A percentile compares a stretch with the other conserved stretches of the same genome.
Conservation (phyloP, 2,329 filamentous ascomycete genomes). For the Blastomyces silverae region DNA sequence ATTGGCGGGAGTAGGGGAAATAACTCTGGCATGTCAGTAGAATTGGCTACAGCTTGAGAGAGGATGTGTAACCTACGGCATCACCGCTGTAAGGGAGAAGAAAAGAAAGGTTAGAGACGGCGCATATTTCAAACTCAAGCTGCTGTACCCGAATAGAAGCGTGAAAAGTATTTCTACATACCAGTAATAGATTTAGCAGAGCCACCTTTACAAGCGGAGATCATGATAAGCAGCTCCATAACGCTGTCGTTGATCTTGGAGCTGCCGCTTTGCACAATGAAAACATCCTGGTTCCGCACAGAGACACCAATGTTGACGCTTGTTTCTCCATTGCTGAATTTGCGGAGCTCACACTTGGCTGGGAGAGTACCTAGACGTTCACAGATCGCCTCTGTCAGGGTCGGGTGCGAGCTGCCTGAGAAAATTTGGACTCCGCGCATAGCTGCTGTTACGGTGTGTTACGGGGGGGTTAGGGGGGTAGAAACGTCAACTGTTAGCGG, state of each 20-base stretch:
- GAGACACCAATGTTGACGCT: constrained; percentile 60
- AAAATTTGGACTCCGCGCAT: constrained; percentile 65
- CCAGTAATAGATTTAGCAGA: constrained; percentile 95
- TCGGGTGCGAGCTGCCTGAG: constrained; percentile 58
- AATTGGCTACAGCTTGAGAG: constrained; percentile 14
- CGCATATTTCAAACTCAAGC: not conserved
- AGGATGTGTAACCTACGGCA: constrained; percentile 40
- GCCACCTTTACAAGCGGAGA: constrained; percentile 94
- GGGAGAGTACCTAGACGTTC: constrained; percentile 57
- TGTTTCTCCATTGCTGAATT: constrained; percentile 65
- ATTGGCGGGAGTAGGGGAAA: constrained; percentile 98
- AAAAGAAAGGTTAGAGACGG: constrained; percentile 15
- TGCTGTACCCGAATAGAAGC: not conserved
- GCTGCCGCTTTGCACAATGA: constrained; percentile 96
- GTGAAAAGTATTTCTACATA: constrained; percentile 41
- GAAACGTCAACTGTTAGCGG: too few relatives aligned
- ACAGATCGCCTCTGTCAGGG: constrained; percentile 59
- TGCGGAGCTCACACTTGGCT: constrained; percentile 55
- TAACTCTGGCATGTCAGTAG: constrained; percentile 51
- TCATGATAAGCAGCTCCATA: constrained; percentile 99
- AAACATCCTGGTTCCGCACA: constrained; percentile 96
- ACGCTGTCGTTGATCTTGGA: constrained; percentile 95
- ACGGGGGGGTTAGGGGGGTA: not conserved
- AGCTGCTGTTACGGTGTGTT: not conserved
- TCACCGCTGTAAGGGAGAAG: constrained; percentile 34